These are phyloP conservation scores for Aspergillus ostianus DNA, from an alignment of 495 filamentous ascomycete species.

Conservation along the genomic window DNA sequence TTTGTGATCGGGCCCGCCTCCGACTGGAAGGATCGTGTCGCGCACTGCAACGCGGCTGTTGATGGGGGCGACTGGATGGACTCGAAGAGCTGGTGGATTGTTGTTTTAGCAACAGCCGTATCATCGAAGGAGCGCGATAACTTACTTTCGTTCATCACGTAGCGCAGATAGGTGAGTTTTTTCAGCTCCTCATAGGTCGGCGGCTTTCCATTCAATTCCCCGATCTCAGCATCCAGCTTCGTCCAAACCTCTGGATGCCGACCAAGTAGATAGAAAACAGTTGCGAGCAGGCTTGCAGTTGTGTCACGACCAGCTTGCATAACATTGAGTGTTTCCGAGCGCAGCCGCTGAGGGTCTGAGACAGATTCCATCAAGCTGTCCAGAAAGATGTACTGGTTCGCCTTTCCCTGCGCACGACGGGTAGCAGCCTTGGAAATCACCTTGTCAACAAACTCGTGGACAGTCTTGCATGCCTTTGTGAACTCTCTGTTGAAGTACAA, in stretches of 20 bases:
- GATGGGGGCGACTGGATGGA: constrained; percentile 75
- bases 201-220: constrained; percentile 24
- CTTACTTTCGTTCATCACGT: neutral
- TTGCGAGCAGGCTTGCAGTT: constrained; percentile 29
- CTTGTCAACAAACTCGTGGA: no score
- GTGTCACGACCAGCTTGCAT: constrained; percentile 43
- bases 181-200: neutral
- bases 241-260: constrained; percentile 52
- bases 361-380: constrained; percentile 19
- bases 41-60: constrained; percentile 55
- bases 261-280: constrained; percentile 56
- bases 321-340: constrained; percentile 47
- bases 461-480: no score
- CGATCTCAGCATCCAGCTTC: constrained; percentile 65
- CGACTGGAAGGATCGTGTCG: constrained; percentile 51
- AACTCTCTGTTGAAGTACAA: no score
- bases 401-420: no score
- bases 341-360: constrained; percentile 32
- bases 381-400: constrained; percentile 20
- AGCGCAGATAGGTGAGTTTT: neutral
- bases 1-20: constrained; percentile 67
- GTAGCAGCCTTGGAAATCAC: no score
- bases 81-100: constrained; percentile 67
- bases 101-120: constrained; percentile 57
- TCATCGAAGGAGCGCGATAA: constrained; percentile 18